Conservation (phyloP, 768 basidiomycete genomes). For the Sistotremastrum suecicum region DNA sequence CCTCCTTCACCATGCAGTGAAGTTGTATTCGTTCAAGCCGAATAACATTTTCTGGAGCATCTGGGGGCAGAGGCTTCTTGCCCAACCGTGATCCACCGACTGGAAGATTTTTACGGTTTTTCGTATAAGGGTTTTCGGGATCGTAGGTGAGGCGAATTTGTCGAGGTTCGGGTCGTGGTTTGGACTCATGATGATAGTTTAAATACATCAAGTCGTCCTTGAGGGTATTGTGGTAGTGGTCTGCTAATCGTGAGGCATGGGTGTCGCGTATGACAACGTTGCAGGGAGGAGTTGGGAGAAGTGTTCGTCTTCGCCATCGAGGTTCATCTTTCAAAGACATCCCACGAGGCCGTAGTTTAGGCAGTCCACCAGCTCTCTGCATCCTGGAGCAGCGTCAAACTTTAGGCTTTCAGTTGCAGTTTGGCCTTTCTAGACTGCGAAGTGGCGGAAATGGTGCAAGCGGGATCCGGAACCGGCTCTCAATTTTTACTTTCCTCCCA, state of each 20-base stretch:
- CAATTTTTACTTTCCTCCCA: too few relatives aligned
- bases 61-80: slow-evolving; percentile 50
- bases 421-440: too few relatives aligned
- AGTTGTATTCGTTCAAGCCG: slow-evolving; percentile 73
- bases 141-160: slow-evolving; percentile 57
- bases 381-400: too few relatives aligned
- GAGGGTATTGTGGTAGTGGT: slow-evolving; percentile 76
- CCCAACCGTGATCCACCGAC: slow-evolving; percentile 55
- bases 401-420: too few relatives aligned
- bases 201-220: slow-evolving; percentile 89
- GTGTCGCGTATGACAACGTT: slow-evolving; percentile 54
- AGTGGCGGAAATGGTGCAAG: too few relatives aligned
- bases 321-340: slow-evolving; percentile 15
- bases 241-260: slow-evolving; percentile 54
- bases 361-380: too few relatives aligned
- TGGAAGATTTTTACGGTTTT: slow-evolving; percentile 61
- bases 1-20: slow-evolving; percentile 77
- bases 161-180: slow-evolving; percentile 36
- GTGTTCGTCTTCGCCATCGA: slow-evolving; percentile 32
- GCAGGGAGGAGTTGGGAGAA: slow-evolving; percentile 56
- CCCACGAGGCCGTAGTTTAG: too few relatives aligned
- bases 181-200: slow-evolving; percentile 68
- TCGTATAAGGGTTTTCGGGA: slow-evolving; percentile 69
- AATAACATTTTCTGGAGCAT: slow-evolving; percentile 56
- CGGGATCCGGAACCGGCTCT: too few relatives aligned